Percentiles rank a stretch among this genome's conserved stretches.
These are phyloP conservation scores for Komagataella phaffii DNA, from an alignment of 805 yeast genomes.

Conservation along the genomic window DNA sequence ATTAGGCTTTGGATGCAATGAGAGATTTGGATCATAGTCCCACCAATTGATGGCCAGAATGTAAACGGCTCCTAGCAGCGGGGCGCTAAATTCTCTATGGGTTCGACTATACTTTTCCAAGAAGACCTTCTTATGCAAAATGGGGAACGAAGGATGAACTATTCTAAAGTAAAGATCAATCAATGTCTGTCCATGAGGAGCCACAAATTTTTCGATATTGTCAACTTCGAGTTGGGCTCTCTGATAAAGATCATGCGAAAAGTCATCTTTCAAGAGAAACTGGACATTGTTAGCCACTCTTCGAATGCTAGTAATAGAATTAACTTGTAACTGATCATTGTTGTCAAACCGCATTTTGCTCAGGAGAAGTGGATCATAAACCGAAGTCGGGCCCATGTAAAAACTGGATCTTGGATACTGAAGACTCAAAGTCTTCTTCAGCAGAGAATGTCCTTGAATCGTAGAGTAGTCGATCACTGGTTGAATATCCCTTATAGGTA, in stretches of 20 bases:
- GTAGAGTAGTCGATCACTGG: constrained; percentile 59
- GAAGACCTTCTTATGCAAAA: constrained; percentile 82
- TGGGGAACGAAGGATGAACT: constrained; percentile 86
- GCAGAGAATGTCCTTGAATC: constrained; percentile 47
- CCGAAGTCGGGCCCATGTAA: constrained; percentile 79
- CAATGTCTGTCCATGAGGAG: constrained; percentile 83
- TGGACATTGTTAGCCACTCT: constrained; percentile 68
- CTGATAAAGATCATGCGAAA: constrained; percentile 52
- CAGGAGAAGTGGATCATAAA: constrained; percentile 61
- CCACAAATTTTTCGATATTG: constrained; percentile 68
- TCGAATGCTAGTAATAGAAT: constrained; percentile 52
- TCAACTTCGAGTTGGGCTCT: constrained; percentile 70
- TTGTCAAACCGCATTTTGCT: constrained; percentile 52
- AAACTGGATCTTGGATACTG: constrained; percentile 88
- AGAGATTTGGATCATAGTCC: constrained; percentile 73
- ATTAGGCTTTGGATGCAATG: constrained; percentile 71
- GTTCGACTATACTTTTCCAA: constrained; percentile 84
- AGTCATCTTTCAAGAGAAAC: constrained; percentile 73
- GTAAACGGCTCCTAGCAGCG: constrained; percentile 82
- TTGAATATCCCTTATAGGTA: constrained; percentile 33
- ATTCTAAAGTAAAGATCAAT: constrained; percentile 73
- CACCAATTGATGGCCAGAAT: constrained; percentile 87
- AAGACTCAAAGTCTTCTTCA: constrained; percentile 56
- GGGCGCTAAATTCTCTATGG: constrained; percentile 85
- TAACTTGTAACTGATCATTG: constrained; percentile 70